A percentile compares a stretch with the other conserved stretches of the same genome.
phyloP scores from a whole-genome alignment of 2,329 filamentous ascomycete genomes.

The Ascocoryne sarcoides region DNA sequence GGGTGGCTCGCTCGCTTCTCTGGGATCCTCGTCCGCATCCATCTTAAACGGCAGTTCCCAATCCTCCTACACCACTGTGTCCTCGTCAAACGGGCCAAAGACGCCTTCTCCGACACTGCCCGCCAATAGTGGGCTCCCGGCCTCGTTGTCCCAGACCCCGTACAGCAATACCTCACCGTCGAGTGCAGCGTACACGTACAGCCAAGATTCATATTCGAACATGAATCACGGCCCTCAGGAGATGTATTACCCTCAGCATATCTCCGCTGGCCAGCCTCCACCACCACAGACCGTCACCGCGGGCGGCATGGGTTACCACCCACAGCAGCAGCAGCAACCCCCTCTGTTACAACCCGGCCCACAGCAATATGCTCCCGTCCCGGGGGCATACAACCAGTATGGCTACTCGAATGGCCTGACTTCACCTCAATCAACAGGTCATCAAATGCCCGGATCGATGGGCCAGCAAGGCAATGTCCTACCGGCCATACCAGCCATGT shows the following conservation, averaged over 20 bases:
- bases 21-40: constrained; percentile 46
- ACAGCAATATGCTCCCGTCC: constrained; percentile 53
- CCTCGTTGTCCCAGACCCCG: constrained; percentile 31
- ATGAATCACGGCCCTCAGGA: constrained; percentile 82
- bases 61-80: constrained; percentile 44
- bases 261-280: constrained; percentile 68
- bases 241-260: constrained; percentile 77
- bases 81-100: constrained; percentile 55
- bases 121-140: constrained; percentile 37
- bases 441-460: constrained; percentile 64
- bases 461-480: constrained; percentile 56
- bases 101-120: constrained; percentile 66
- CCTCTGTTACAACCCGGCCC: constrained; percentile 66
- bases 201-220: constrained; percentile 32
- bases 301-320: constrained; percentile 64
- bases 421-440: constrained; percentile 63
- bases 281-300: constrained; percentile 71
- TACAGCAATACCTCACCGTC: constrained; percentile 28
- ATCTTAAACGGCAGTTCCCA: constrained; percentile 44
- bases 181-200: constrained; percentile 34
- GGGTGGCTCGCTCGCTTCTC: constrained; percentile 56
- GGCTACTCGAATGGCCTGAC: constrained; percentile 69
- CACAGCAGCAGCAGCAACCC: constrained; percentile 62
- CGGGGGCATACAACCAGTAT: constrained; percentile 56
- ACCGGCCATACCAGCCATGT: constrained; percentile 54